These are phyloP conservation scores for Exobasidium cylindrosporum DNA, from an alignment of 1,284 basidiomycete species.

Conservation along the genomic window DNA sequence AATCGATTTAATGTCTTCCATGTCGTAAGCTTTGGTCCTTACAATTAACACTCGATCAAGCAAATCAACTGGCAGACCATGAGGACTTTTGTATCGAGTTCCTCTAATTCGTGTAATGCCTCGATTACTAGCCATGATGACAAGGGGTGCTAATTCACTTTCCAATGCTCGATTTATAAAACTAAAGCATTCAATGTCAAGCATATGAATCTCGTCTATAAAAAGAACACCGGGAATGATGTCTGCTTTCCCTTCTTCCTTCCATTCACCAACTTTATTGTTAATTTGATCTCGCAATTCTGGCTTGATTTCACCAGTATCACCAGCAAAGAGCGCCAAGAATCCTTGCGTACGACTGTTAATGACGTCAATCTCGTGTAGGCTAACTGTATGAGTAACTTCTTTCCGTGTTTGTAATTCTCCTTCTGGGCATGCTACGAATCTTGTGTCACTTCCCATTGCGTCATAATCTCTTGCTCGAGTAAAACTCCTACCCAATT, in stretches of 20 bases:
- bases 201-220: conserved; percentile 71
- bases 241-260: conserved; percentile 97
- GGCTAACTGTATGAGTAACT: conserved; percentile 91
- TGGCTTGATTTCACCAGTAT: conserved; percentile 98
- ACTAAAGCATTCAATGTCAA: conserved; percentile 98
- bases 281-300: conserved; percentile 96
- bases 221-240: conserved; percentile 83
- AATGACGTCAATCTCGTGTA: conserved; percentile 99
- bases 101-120: conserved; percentile 92
- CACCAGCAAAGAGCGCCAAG: conserved; percentile 66
- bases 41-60: conserved; percentile 94
- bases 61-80: conserved; percentile 90
- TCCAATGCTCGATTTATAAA: conserved; percentile 96
- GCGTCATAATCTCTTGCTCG: conserved; percentile 96
- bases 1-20: conserved; percentile 84
- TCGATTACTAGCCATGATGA: conserved; percentile 97
- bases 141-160: conserved; percentile 85
- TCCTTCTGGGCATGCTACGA: conserved; percentile 95
- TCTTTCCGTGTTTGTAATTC: conserved; percentile 96
- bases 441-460: conserved; percentile 87
- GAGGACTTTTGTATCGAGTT: conserved; percentile 88
- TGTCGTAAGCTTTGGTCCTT: conserved; percentile 81
- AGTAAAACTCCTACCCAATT: conserved; percentile 92
- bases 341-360: conserved; percentile 92
- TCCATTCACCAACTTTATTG: conserved; percentile 92